Percentiles rank a stretch among this genome's conserved stretches.
phyloP scores from a whole-genome alignment of 495 filamentous ascomycete species.

The Aspergillus cavernicola region DNA sequence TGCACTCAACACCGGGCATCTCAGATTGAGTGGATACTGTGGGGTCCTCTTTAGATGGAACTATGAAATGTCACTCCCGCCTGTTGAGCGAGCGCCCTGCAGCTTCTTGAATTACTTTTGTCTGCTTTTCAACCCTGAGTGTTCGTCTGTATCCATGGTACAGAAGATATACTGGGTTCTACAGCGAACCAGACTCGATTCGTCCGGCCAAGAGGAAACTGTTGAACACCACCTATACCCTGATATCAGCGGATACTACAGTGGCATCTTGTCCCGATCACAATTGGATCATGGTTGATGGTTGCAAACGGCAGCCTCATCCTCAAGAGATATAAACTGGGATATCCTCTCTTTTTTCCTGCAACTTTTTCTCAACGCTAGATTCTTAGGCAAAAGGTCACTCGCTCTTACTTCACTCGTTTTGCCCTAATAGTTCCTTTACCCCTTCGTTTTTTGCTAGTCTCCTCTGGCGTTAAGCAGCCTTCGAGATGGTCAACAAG shows the following conservation, averaged over 20 bases:
- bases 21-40: conserved; percentile 18
- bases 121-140: conserved; percentile 17
- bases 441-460: conserved; percentile 6
- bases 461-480: conserved; percentile 13
- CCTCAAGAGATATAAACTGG: conserved; percentile 31
- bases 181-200: background rate
- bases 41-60: conserved; percentile 25
- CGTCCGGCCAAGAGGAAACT: conserved; percentile 13
- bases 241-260: conserved; percentile 26
- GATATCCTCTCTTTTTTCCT: conserved; percentile 6
- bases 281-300: background rate
- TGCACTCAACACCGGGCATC: background rate
- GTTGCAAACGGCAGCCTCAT: conserved; percentile 17
- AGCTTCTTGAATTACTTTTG: background rate
- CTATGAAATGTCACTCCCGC: conserved; percentile 36
- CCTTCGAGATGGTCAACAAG: conserved; percentile 39
- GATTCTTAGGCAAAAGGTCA: conserved; percentile 16
- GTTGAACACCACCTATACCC: conserved; percentile 1
- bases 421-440: conserved; percentile 24
- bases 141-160: conserved; percentile 26
- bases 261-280: conserved; percentile 21
- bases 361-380: conserved; percentile 12
- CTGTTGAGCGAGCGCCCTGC: too few species aligned
- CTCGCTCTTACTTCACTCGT: conserved; percentile 37
- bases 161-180: background rate